phyloP scores from a whole-genome alignment of 2,329 filamentous ascomycete species.

The Exophiala oligosperma region DNA sequence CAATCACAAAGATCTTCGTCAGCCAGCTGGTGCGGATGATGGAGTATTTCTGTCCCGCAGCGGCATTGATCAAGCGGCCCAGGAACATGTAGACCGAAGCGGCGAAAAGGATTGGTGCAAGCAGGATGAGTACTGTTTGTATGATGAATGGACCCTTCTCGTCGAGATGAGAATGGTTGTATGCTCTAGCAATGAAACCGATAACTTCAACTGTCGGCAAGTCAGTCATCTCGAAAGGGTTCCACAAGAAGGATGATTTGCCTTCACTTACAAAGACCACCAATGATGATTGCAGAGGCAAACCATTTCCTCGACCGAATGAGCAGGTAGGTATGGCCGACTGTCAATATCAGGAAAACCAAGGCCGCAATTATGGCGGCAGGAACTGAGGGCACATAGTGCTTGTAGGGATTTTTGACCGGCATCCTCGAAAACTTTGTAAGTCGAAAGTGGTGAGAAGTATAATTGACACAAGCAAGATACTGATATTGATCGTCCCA shows the following conservation, averaged over 20 bases:
- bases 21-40: conserved; percentile 38
- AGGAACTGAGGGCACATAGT: conserved; percentile 39
- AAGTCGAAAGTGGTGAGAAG: too few relatives aligned
- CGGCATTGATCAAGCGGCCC: conserved; percentile 43
- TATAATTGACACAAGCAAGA: too few relatives aligned
- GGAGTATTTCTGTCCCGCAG: conserved; percentile 34
- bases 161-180: conserved; percentile 16
- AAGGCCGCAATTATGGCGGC: conserved; percentile 37
- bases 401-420: conserved; percentile 6
- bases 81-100: conserved; percentile 50
- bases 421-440: too few relatives aligned
- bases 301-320: conserved; percentile 38
- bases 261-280: conserved; percentile 32
- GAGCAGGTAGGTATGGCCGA: conserved; percentile 34
- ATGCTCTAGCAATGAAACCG: conserved; percentile 38
- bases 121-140: conserved; percentile 45
- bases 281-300: conserved; percentile 42
- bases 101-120: conserved; percentile 47
- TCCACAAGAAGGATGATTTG: too few relatives aligned
- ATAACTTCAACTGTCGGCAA: conserved; percentile 36
- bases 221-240: background rate
- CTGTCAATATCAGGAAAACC: conserved; percentile 33
- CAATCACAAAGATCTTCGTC: conserved; percentile 42
- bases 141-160: conserved; percentile 27
- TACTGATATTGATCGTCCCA: too few relatives aligned